These are phyloP conservation scores for Serendipita indica DNA, from an alignment of 768 basidiomycete species.

Conservation along the genomic window DNA sequence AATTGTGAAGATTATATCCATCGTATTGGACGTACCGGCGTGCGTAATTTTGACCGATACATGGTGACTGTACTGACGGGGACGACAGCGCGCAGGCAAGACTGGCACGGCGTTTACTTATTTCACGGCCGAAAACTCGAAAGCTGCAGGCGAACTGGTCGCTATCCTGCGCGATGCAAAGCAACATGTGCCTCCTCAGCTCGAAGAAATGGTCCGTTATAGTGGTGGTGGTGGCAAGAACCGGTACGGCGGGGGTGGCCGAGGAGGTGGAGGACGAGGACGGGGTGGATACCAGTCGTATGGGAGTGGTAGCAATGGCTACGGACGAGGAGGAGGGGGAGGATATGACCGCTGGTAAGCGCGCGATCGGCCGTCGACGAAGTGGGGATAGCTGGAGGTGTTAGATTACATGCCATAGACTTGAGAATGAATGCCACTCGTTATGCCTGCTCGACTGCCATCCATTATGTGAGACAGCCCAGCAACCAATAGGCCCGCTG, in stretches of 20 bases:
- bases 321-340: neutral
- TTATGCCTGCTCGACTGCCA: too few species aligned
- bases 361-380: neutral
- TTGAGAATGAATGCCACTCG: too few species aligned
- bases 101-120: conserved; percentile 90
- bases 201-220: conserved; percentile 86
- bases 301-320: neutral
- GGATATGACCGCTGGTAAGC: neutral
- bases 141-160: conserved; percentile 84
- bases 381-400: too few species aligned
- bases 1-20: conserved; percentile 98
- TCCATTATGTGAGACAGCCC: too few species aligned
- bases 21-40: conserved; percentile 95
- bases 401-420: too few species aligned
- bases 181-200: conserved; percentile 67
- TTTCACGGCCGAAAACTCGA: conserved; percentile 93
- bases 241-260: neutral
- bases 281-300: neutral
- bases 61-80: conserved; percentile 12
- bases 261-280: neutral
- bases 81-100: conserved; percentile 65
- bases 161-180: conserved; percentile 78
- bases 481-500: too few species aligned
- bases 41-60: conserved; percentile 23
- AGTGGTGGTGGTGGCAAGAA: conserved; percentile 53